Conservation (phyloP, 345 rosid genomes). For the Eutrema heterophyllum region DNA sequence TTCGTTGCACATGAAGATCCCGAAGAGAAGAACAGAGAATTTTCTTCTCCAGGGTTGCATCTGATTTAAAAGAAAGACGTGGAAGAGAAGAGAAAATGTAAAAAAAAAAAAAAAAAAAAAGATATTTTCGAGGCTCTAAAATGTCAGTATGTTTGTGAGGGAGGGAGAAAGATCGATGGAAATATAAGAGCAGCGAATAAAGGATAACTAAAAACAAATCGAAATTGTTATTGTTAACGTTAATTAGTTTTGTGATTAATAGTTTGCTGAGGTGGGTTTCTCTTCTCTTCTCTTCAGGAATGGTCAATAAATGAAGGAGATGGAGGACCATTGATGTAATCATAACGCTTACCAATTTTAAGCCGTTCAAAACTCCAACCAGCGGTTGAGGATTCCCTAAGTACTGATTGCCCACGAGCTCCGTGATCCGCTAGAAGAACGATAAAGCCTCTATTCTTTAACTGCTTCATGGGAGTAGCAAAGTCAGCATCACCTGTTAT, state of each 20-base stretch:
- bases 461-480: too few relatives aligned
- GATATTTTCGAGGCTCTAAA: neutral
- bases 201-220: neutral
- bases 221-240: slow-evolving; percentile 1
- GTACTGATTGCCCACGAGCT: too few relatives aligned
- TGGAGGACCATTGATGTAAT: too few relatives aligned
- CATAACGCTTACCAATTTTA: too few relatives aligned
- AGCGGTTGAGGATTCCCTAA: too few relatives aligned
- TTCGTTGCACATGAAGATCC: slow-evolving; percentile 67
- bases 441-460: too few relatives aligned
- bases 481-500: too few relatives aligned
- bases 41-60: slow-evolving; percentile 64
- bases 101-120: neutral
- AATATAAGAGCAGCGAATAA: slow-evolving; percentile 18
- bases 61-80: neutral
- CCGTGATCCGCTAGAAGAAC: too few relatives aligned
- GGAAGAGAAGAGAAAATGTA: neutral
- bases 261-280: slow-evolving; percentile 66
- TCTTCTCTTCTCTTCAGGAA: too few relatives aligned
- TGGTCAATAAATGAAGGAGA: too few relatives aligned
- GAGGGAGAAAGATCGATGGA: slow-evolving; percentile 29
- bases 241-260: slow-evolving; percentile 29
- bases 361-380: too few relatives aligned
- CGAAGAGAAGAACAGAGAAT: slow-evolving; percentile 64
- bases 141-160: slow-evolving; percentile 19